These are phyloP conservation scores for Coemansia sp. DNA, from an alignment of 192 early-diverging fungal genomes.

Conservation along the genomic window DNA sequence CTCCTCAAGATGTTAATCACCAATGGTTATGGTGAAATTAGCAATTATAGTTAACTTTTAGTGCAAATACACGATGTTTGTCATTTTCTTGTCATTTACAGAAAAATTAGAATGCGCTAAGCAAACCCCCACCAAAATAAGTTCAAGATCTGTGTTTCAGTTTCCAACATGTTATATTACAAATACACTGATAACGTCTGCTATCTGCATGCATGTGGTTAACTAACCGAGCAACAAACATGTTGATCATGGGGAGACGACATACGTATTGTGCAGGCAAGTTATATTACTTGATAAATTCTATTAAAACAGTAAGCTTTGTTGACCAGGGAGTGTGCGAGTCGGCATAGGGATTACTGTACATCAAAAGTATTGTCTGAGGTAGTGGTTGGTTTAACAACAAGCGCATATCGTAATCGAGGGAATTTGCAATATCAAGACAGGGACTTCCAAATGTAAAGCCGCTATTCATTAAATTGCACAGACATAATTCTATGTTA, in stretches of 20 bases:
- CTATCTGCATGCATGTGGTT: neutral
- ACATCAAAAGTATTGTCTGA: neutral
- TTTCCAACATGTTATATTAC: too few species aligned
- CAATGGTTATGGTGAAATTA: too few species aligned
- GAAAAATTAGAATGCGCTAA: too few species aligned
- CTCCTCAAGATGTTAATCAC: too few species aligned
- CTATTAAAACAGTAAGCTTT: conserved; percentile 2
- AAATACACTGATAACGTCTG: neutral
- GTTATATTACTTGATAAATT: neutral
- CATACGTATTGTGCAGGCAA: neutral
- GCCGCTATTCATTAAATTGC: neutral
- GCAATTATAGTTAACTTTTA: too few species aligned
- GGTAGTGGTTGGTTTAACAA: neutral
- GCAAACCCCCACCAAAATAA: too few species aligned
- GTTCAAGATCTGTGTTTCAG: too few species aligned
- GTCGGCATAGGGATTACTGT: neutral
- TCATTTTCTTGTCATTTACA: too few species aligned
- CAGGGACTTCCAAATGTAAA: neutral
- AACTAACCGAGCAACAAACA: neutral
- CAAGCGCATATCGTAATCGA: neutral
- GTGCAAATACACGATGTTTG: too few species aligned
- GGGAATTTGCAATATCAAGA: neutral
- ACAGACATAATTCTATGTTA: neutral
- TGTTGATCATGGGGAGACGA: neutral
- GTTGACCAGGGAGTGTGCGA: neutral